phyloP scores from a whole-genome alignment of 2,329 filamentous ascomycete species.

The Zalaria obscura region DNA sequence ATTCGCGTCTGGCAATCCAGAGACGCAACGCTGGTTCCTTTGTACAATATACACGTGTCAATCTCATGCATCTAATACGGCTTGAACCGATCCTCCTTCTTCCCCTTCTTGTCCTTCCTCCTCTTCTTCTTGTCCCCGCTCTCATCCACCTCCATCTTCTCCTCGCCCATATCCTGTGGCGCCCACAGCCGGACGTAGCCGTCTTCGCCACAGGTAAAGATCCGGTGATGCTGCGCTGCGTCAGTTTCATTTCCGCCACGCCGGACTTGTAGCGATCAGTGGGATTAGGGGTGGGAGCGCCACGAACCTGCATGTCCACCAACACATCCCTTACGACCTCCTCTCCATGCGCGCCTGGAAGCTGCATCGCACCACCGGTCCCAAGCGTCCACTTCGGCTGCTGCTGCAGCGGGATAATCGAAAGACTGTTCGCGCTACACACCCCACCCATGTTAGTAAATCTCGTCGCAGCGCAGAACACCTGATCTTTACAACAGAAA shows the following conservation, averaged over 20 bases:
- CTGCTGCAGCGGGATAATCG: conserved; percentile 5
- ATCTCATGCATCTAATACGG: conserved; percentile 17
- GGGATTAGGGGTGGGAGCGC: conserved; percentile 1
- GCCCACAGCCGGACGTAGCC: conserved; percentile 30
- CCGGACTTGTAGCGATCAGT: no score
- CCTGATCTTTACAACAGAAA: no score
- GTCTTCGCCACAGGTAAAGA: conserved; percentile 37
- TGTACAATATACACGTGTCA: neutral
- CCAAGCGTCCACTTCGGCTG: conserved; percentile 7
- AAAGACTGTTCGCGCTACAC: conserved; percentile 3
- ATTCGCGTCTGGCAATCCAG: no score
- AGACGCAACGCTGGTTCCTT: no score
- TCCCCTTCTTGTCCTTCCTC: conserved; percentile 16
- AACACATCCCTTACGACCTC: conserved; percentile 33
- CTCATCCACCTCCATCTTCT: conserved; percentile 4
- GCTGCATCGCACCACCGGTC: conserved; percentile 8
- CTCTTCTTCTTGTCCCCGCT: conserved; percentile 11
- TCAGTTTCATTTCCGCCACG: neutral
- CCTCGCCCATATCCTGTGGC: conserved; percentile 4
- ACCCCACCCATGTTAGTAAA: no score
- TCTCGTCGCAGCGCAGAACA: no score
- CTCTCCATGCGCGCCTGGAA: conserved; percentile 32
- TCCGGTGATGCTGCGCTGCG: conserved; percentile 5
- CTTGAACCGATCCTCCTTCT: conserved; percentile 23
- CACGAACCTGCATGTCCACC: conserved; percentile 16